Evolutionary conservation across 1,284 basidiomycete genomes (phyloP).

Genomic region (Wolfiporia cocos): DNA sequence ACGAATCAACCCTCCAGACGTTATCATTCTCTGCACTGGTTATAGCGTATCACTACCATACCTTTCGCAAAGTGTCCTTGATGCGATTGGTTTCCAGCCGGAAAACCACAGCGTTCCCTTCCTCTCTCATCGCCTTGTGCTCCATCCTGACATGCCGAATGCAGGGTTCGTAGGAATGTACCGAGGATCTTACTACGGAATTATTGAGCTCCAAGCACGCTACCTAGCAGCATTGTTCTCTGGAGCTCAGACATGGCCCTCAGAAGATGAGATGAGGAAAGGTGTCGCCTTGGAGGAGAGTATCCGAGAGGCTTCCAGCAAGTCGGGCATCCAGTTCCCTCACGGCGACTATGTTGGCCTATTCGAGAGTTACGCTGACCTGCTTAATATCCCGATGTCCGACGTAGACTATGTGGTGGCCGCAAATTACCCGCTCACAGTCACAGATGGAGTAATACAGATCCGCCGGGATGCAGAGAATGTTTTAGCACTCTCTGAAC

Average conservation of each 20-base stretch:
- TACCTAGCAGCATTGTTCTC: neutral
- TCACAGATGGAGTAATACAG: neutral
- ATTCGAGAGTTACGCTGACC: neutral
- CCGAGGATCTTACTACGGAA: neutral
- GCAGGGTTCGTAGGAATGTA: neutral
- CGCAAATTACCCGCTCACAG: neutral
- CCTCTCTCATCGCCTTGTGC: neutral
- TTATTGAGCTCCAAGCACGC: neutral
- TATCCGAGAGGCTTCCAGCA: neutral
- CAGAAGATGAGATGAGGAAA: neutral
- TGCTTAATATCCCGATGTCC: neutral
- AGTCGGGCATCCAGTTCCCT: constrained; percentile 1
- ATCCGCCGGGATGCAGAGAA: neutral
- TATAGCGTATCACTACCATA: neutral
- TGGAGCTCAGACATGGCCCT: neutral
- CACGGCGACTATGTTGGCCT: neutral
- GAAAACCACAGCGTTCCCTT: neutral
- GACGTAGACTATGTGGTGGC: neutral
- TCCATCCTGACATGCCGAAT: neutral
- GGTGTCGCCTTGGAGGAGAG: neutral
- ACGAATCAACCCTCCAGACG: neutral
- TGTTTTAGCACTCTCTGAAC: neutral
- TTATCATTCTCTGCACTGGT: neutral
- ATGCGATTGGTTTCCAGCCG: neutral
- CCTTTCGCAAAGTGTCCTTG: neutral